Evolutionary conservation across 345 rosid species (phyloP), one percentile per base, ranked within the genome.

Genomic region (Durio zibethinus): DNA sequence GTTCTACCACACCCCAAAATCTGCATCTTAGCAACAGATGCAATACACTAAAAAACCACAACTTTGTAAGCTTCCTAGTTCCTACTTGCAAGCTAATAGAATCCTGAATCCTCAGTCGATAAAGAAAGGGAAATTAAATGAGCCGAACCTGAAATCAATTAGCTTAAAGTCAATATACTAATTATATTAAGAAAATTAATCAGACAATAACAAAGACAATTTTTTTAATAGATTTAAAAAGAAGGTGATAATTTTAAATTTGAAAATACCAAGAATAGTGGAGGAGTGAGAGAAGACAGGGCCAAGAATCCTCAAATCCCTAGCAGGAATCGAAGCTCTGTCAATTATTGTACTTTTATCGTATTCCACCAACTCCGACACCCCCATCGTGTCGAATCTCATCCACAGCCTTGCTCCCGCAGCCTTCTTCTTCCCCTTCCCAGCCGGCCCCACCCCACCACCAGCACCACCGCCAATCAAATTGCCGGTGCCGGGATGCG

Each of bases 231-330:
- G 20, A 75, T 71, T n/a, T 45, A 31, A 79, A 16, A 47, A 43
- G 50, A 36, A 11, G 50, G 43, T 31, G 25, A 23, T 1, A 1
- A 12, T 27, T 16, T 15, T 10, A 36, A 29, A 47, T 29, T 63
- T 9, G 35, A 53, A 50, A 36, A 31, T 76, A 91, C 96, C 96
- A 21, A 93, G 93, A 80, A 96, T 96, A 79, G 82, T 91, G 36
- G 97, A 93, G 38, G 99, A 90, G 61, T 90, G 91, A 75, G 97
- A 93, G 85, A 93, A 93, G 73, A 96, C 86, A 57, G 99, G 97
- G 72, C 97, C 97, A 36, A 95, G 97, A 54, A 95, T 90, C 78
- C 98, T 87, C 89, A 95, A 86, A 87, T 93, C 99, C 87, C 99
- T 85, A 72, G 98, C 87, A 4, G 99, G 98, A 79, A 95, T 88